Base-by-base conservation (phyloP, 2,329 filamentous ascomycete genomes). In the Trichophyton schoenleinii region DNA sequence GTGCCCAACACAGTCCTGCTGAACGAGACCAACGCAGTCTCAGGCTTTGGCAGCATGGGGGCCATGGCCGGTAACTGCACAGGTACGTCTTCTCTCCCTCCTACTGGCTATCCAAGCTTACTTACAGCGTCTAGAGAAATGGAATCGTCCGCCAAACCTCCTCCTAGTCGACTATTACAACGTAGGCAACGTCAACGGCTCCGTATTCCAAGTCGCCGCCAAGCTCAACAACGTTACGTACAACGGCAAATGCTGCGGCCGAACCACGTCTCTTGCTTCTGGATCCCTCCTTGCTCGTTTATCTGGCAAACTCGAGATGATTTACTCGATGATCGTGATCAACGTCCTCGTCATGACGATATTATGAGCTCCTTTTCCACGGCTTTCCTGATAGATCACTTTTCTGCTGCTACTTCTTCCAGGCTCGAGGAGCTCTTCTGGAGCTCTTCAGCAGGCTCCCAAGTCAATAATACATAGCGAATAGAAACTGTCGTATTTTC, bases 121-220 rank as follows among this genome's bases (percentile, higher is more conserved):
- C 62, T 46, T 7, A 60, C 72, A 11, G 18, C 36, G n/a, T 62
- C 68, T 0, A 77, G 75, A 64, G 3, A 67, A 66, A 57, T 94
- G 87, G 87, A 79, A 79, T 20, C 81, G 83, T 7, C 79, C 88
- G 0, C 90, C 89, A 1, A 92, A 87, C 68, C 85, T 91, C 69
- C 77, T 95, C 58, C 85, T 94, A 60, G 88, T 94, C 28, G 89
- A 95, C 71, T 94, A 89, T 73, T 95, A 94, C 75, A 90, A 94
- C 71, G 78, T 79, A 63, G 88, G 87, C 34, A 78, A 75, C 41
- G 81, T 79, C 76, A 78, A 81, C 2, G 89, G 89, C 1, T 88
- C 87, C 2, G 88, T 94, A 8, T 95, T 95, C 68, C 80, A 87
- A 69, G 86, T 87, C 20, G 87, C 86, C 0, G 87, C 87, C 0